Conservation (phyloP, 2,329 filamentous ascomycete species). For the Ophiosphaerella korrae region DNA sequence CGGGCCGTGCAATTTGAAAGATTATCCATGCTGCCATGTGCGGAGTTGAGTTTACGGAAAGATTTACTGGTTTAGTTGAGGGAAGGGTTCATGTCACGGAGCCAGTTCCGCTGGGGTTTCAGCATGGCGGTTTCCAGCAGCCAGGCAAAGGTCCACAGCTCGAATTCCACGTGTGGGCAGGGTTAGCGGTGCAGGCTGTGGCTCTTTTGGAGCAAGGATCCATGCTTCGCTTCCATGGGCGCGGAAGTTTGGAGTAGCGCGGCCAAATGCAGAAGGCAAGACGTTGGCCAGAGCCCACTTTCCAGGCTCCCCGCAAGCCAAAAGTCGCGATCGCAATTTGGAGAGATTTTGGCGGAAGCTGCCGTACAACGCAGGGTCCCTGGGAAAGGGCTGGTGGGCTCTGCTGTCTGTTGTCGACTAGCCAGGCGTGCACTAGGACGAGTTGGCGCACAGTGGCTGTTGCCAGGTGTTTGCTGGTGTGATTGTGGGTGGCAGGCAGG, state of each 20-base stretch:
- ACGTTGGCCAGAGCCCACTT: constrained; percentile 35
- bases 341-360: constrained; percentile 7
- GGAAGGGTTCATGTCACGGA: constrained; percentile 14
- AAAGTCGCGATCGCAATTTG: constrained; percentile 35
- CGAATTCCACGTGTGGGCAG: constrained; percentile 44
- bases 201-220: constrained; percentile 29
- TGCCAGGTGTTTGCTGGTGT: constrained; percentile 3
- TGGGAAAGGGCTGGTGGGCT: too few species aligned
- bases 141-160: constrained; percentile 29
- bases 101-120: constrained; percentile 15
- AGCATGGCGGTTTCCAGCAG: constrained; percentile 30
- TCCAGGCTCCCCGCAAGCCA: constrained; percentile 48
- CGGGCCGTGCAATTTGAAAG: constrained; percentile 17
- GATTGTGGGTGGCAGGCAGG: background rate
- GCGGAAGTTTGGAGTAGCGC: constrained; percentile 44
- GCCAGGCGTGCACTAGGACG: too few species aligned
- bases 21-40: background rate
- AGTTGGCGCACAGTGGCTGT: background rate
- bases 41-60: constrained; percentile 6
- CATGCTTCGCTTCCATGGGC: constrained; percentile 45
- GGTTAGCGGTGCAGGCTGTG: constrained; percentile 37
- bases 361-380: constrained; percentile 3
- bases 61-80: constrained; percentile 10
- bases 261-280: constrained; percentile 29
- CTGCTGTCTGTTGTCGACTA: too few species aligned